phyloP scores from a whole-genome alignment of 345 rosid genomes.

The Pelargonium nanum region DNA sequence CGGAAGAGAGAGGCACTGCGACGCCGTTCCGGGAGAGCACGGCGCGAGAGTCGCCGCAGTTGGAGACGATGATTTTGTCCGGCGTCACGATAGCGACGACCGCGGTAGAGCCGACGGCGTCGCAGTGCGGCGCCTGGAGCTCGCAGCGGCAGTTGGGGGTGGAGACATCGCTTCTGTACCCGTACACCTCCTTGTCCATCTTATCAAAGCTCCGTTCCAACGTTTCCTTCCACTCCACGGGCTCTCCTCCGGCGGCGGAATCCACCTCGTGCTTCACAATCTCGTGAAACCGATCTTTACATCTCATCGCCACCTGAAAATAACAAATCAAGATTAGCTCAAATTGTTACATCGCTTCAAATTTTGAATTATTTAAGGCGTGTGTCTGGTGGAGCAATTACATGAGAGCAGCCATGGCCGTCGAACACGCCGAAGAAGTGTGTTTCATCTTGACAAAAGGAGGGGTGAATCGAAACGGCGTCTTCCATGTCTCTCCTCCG shows the following conservation, averaged over 20 bases:
- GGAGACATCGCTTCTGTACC: conserved; percentile 13
- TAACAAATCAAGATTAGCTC: neutral
- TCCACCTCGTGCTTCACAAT: conserved; percentile 40
- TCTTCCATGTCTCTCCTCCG: conserved; percentile 95
- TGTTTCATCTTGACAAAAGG: conserved; percentile 18
- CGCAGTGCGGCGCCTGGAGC: conserved; percentile 67
- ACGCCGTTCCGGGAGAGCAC: conserved; percentile 73
- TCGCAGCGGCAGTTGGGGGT: conserved; percentile 49
- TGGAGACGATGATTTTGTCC: conserved; percentile 56
- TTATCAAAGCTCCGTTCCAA: conserved; percentile 42
- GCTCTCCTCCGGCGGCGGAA: neutral
- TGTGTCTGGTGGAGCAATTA: conserved; percentile 9
- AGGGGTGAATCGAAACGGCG: conserved; percentile 53
- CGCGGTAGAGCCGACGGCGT: conserved; percentile 87
- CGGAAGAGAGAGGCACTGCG: conserved; percentile 60
- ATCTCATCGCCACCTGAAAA: conserved; percentile 51
- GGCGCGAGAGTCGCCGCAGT: conserved; percentile 87
- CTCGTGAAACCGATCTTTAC: conserved; percentile 53
- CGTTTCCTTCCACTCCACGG: conserved; percentile 44
- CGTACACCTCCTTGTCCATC: conserved; percentile 60
- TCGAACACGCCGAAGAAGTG: conserved; percentile 81
- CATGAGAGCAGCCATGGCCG: conserved; percentile 99
- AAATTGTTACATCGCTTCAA: too few relatives aligned
- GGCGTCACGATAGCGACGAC: conserved; percentile 61
- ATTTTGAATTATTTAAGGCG: neutral